Evolutionary conservation across 2,329 filamentous ascomycete species (phyloP), one percentile per base, ranked within the genome.

Genomic region (Calonectria naviculata): DNA sequence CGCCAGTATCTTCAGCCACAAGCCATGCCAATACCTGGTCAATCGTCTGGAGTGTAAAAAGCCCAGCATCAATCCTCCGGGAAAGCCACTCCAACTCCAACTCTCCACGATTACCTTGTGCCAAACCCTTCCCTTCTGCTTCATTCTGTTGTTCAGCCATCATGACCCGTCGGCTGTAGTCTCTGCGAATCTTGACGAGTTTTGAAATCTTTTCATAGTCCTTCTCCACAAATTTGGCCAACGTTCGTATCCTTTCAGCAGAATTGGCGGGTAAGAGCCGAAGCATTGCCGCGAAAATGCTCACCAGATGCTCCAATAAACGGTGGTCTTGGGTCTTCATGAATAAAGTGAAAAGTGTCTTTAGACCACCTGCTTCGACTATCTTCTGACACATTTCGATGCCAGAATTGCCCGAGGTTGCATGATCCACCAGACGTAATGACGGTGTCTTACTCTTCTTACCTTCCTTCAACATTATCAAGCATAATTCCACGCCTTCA

Each of bases 201-300:
- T 92, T 94, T 7, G 81, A 85, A 42, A 95, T 90, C 86, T 98
- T 98, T 75, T 93, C 94, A 81, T 97, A 98, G 74, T 98, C 92
- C 80, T 95, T 97, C 82, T 99, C 97, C 21, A 98, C 93, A 78
- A 98, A 98, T 80, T 99, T 99, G 58, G 95, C 96, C 5, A 98
- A 88, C 1, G 93, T 90, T 5, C 97, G 91, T 76, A 98, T 97
- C 7, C 97, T 90, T 36, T 92, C 88, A 0, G 94, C 87, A 1
- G 94, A 95, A 36, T 94, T 91, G 19, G 91, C 93, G 0, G 95
- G 95, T 1, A 99, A 83, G 5, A 92, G 88, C 28, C 95, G 92
- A 1, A 99, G 87, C 81, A 99, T 89, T 0, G 93, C 94, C 1
- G 94, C 90, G 73, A 98, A 95, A 12, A 98, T 93, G 10, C 94